phyloP scores from a whole-genome alignment of 495 filamentous ascomycete genomes.

The Xylaria intraflava region DNA sequence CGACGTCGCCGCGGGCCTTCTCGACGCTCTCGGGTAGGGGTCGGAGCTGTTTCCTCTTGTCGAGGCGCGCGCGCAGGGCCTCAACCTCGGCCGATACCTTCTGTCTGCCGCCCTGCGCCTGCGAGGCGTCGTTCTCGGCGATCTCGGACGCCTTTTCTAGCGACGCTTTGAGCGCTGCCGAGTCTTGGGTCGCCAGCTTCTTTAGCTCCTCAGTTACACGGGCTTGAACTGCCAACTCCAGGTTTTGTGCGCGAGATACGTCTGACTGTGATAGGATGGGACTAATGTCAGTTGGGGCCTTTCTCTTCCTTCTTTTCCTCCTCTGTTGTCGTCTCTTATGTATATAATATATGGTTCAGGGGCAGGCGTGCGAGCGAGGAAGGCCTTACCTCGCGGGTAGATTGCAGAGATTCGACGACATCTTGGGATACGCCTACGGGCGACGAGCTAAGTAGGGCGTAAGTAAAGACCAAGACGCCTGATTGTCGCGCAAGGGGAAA shows the following conservation, averaged over 20 bases:
- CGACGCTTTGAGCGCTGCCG: slow-evolving; percentile 53
- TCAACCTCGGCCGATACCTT: slow-evolving; percentile 60
- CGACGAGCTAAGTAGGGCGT: slow-evolving; percentile 51
- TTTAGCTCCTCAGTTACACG: slow-evolving; percentile 82
- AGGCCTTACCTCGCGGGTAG: slow-evolving; percentile 69
- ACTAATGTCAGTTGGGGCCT: neutral
- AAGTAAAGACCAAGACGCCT: neutral
- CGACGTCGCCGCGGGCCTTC: slow-evolving; percentile 67
- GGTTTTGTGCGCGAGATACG: slow-evolving; percentile 68
- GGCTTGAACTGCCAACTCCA: slow-evolving; percentile 82
- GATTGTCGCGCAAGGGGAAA: neutral
- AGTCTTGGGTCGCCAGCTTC: slow-evolving; percentile 55
- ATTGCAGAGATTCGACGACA: slow-evolving; percentile 73
- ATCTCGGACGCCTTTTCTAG: slow-evolving; percentile 51
- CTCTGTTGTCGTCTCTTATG: neutral
- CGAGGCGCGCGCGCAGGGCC: slow-evolving; percentile 64
- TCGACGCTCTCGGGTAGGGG: slow-evolving; percentile 56
- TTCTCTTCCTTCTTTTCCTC: neutral
- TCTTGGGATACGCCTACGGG: slow-evolving; percentile 82
- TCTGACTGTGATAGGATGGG: slow-evolving; percentile 56
- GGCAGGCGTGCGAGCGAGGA: neutral
- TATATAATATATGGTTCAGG: neutral
- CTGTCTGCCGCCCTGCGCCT: slow-evolving; percentile 24
- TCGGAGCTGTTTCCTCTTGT: slow-evolving; percentile 64
- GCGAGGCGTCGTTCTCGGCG: slow-evolving; percentile 15